Percentiles rank a stretch among this genome's conserved stretches.
Evolutionary conservation across 1,284 basidiomycete genomes (phyloP).

Genomic region (Malassezia sp.): DNA sequence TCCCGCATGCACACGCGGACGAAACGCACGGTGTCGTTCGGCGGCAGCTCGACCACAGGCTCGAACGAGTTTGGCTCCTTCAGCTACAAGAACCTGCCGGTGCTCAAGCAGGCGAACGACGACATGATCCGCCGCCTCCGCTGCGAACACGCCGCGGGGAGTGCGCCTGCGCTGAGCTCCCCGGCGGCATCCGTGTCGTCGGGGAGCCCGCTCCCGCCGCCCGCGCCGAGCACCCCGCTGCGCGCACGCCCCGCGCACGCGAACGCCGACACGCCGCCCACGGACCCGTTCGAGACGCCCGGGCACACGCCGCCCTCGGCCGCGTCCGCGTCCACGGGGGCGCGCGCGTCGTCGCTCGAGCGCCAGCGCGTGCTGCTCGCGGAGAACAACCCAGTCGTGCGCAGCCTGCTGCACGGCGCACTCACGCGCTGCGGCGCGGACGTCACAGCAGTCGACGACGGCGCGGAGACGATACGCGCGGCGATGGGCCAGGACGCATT

Average conservation of each 20-base stretch:
- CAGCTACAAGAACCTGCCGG: conserved; percentile 92
- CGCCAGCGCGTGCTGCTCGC: conserved; percentile 56
- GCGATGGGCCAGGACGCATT: conserved; percentile 85
- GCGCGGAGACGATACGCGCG: conserved; percentile 87
- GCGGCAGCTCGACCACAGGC: neutral
- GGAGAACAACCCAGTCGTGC: conserved; percentile 76
- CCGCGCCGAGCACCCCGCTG: too few species aligned
- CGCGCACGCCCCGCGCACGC: neutral
- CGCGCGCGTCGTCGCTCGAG: neutral
- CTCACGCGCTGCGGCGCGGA: conserved; percentile 83
- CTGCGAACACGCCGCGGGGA: conserved; percentile 1
- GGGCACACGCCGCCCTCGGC: neutral
- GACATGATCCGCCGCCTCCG: conserved; percentile 86
- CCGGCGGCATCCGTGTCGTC: neutral
- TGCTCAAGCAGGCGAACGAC: conserved; percentile 96
- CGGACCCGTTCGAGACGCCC: neutral
- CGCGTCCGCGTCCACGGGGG: neutral
- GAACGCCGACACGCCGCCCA: neutral
- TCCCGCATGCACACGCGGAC: neutral
- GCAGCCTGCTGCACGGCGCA: conserved; percentile 65
- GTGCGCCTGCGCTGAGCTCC: neutral
- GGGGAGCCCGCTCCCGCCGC: neutral
- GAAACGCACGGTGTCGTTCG: neutral
- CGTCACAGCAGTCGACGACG: conserved; percentile 84
- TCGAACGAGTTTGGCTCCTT: conserved; percentile 88